Base-by-base conservation (phyloP, 2,329 filamentous ascomycete genomes). In the Penicillium sumatraense region DNA sequence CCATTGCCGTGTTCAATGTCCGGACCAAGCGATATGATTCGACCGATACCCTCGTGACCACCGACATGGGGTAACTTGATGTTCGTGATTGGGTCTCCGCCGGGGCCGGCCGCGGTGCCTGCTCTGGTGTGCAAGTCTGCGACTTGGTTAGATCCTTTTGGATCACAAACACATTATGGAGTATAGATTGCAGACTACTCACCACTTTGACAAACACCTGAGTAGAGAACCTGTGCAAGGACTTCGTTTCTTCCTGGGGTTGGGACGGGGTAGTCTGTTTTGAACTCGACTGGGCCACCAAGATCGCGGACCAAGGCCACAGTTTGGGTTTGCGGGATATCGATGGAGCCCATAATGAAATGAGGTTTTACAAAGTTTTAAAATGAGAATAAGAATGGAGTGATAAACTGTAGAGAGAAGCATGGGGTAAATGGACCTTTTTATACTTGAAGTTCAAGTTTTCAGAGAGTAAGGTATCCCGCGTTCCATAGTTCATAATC, bases 31-130 rank as follows among this genome's bases (percentile, higher is more conserved):
- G 68, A 64, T 14, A 79, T 63, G 38, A 79, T 74, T 0, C 72
- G 72, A 1, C 76, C 77, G 14, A 79, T 70, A 1, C 77, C 78
- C 68, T 80, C 76, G 58, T 79, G 77, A 5, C 77, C 76, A 14
- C 76, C 76, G n/a, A 79, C 67, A 50, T 80, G 76, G 0, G 77
- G 77, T 0, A 78, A 64, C 52, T 79, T 79, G 57, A 78, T 75
- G 13, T 74, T 68, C 1, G 73, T 77, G 29, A 79, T 79, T 9
- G 75, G 76, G 4, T 66, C 68, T 50, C 76, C 65, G 65, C 78
- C 68, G 1, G 73, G 54, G 5, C 73, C 70, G 14, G 73, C 67
- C 14, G 74, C 75, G 11, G 72, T 74, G 26, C 74, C 75, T 10
- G 67, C 58, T 60, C 74, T 75, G 5, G 75, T 77, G 49, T 77